These are phyloP conservation scores for Daldinia loculata DNA, from an alignment of 495 filamentous ascomycete genomes.

Conservation along the genomic window DNA sequence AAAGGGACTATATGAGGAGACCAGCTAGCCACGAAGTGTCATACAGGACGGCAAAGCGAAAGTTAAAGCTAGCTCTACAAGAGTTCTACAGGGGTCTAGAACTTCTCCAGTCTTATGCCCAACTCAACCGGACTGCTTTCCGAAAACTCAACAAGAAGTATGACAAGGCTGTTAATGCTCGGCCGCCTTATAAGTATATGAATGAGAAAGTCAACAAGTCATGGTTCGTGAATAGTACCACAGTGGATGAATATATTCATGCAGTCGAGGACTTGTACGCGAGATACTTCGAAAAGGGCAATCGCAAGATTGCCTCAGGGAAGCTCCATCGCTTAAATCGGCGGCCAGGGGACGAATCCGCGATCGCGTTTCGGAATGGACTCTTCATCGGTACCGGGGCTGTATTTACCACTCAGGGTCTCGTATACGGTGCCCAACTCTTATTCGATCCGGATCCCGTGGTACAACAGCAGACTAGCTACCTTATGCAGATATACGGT, in stretches of 20 bases:
- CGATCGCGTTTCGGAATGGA: constrained; percentile 79
- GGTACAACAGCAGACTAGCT: constrained; percentile 67
- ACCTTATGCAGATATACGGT: constrained; percentile 84
- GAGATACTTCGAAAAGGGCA: constrained; percentile 88
- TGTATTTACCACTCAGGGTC: constrained; percentile 77
- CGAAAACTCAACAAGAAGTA: constrained; percentile 99
- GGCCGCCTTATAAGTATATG: constrained; percentile 83
- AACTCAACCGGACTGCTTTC: constrained; percentile 90
- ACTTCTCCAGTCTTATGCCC: constrained; percentile 86
- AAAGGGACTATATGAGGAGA: constrained; percentile 71
- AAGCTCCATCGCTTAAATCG: constrained; percentile 78
- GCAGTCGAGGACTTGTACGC: constrained; percentile 90
- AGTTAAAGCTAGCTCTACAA: constrained; percentile 87
- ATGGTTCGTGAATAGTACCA: constrained; percentile 87
- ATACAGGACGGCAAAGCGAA: constrained; percentile 85
- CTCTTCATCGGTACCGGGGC: constrained; percentile 77
- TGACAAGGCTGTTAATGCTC: constrained; percentile 84
- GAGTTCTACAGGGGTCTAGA: constrained; percentile 94
- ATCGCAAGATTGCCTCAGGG: constrained; percentile 86
- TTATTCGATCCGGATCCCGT: constrained; percentile 60
- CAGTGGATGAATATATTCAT: constrained; percentile 77
- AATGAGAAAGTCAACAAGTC: constrained; percentile 89
- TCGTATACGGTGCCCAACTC: constrained; percentile 69
- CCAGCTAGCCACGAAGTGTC: constrained; percentile 68
- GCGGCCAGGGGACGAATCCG: constrained; percentile 73